Evolutionary conservation across 768 basidiomycete species (phyloP), one percentile per base, ranked within the genome.

Genomic region (Suillus cothurnatus): DNA sequence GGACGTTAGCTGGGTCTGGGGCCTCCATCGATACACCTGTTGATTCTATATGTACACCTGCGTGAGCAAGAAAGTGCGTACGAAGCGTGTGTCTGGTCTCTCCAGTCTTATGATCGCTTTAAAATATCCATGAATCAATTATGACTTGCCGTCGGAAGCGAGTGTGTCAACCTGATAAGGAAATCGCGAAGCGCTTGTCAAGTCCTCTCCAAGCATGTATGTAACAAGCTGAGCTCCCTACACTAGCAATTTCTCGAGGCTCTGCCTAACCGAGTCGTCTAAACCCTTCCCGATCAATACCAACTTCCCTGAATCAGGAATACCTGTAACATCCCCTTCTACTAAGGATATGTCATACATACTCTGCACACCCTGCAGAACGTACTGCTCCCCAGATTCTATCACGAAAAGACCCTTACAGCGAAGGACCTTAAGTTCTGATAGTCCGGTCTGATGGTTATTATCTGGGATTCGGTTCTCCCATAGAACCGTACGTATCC

Each of bases 341-440:
- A 88, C 78, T 59, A 81, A 76, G 0, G 76, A 72, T 17, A 96
- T 84, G 70, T 99, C 97, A 73, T 96, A 99, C 76, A 98, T 84
- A 69, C 81, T 93, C 68, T 93, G 82, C 15, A 99, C 97, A 3
- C 96, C 97, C 73, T 99, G 97, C 53, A 99, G 78, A 61, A 99
- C 86, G 69, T 88, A 85, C 63, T 85, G 81, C 61, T 84, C 80
- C 3, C 91, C 91, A 0, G 78, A 76, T 3, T 81, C 75, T 12
- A 81, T 79, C 21, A 75, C 75, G 68, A 97, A 88, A 23, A 95
- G 81, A 9, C 96, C 97, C 74, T 99, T 99, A 71, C 94, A 93
- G 19, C 97, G 87, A 23, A 99, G 78, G 6, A 97, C 83, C 62
- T 88, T 85, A 47, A 94, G 70, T 26, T 68, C 39, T 7, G 53